phyloP scores from a whole-genome alignment of 2,329 filamentous ascomycete species.

The Nemania sp. region DNA sequence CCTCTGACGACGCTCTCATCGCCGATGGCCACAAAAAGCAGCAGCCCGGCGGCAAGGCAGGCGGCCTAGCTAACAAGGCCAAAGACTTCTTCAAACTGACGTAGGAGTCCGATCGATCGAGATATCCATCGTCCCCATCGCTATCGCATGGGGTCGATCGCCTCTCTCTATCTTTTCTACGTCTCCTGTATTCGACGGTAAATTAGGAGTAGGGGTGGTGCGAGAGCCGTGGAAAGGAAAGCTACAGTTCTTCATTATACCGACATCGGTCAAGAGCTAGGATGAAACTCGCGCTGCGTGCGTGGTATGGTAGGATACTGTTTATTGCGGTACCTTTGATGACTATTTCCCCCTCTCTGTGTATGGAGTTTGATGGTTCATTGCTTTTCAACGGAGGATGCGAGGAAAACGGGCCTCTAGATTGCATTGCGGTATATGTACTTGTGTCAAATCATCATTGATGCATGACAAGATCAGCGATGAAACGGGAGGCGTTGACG shows the following conservation, averaged over 20 bases:
- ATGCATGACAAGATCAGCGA: background rate
- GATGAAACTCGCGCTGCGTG: background rate
- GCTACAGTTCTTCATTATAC: background rate
- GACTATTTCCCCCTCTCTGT: background rate
- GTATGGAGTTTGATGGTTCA: slow-evolving; percentile 7
- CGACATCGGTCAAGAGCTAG: background rate
- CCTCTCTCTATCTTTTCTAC: no score
- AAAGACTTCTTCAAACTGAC: slow-evolving; percentile 57
- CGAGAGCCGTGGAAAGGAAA: background rate
- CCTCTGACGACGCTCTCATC: slow-evolving; percentile 33
- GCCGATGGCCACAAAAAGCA: slow-evolving; percentile 33
- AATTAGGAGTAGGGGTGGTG: background rate
- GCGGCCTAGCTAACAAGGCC: slow-evolving; percentile 47
- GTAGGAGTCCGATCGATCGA: slow-evolving; percentile 37
- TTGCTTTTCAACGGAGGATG: background rate
- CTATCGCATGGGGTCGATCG: no score
- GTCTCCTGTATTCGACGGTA: background rate
- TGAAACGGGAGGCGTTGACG: background rate
- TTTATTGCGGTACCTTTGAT: background rate
- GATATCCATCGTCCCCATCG: background rate
- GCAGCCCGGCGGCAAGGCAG: background rate
- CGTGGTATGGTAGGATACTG: background rate
- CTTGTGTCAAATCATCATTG: background rate
- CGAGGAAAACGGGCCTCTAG: no score
- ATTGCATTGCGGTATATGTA: background rate